Base-by-base conservation (phyloP, 2,329 filamentous ascomycete genomes). In the Davidsoniella eucalypti region DNA sequence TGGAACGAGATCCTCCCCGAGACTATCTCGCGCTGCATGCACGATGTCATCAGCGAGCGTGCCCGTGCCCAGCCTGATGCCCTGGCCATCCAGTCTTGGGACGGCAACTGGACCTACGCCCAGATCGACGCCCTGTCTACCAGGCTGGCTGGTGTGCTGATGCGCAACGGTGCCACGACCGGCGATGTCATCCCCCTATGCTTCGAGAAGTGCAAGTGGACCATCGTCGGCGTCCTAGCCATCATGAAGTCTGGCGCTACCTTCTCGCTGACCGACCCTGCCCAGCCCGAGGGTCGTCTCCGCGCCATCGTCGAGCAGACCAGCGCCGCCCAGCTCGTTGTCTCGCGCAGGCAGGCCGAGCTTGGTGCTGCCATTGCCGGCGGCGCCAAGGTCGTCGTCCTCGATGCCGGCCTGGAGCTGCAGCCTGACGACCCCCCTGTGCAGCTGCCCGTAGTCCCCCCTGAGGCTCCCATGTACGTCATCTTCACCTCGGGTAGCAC, bases 401-500 rank as follows among this genome's bases (percentile, higher is more conserved):
- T 50, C 23, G 53, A 52, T 21, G 44, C 33, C 26, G 40, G 33
- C 18, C 17, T 52, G 12, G 36, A 47, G 4, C 36, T 51, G 6
- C 17, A 16, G 16, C 47, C 50, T 38, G 21, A 40, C 21, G 23
- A n/a, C n/a, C n/a, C 17, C 23, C 44, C 50, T 4, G 39, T 42
- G 9, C 8, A 47, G 5, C 57, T 68, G 1, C 65, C 66, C 0
- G 45, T 52, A 0, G 66, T 72, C n/a, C 61, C 78, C 2, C 55
- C 68, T 2, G 59, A 60, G 4, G 60, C 64, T 1, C 65, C 68
- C 7, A 65, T 71, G 33, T 73, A 72, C 54, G 73, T 80, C 56
- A 78, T 80, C 57, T 81, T 80, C 58, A 81, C 77, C 9, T 80
- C 76, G 0, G 77, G 77, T 12, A 80, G 75, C 53, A 81, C 78